Evolutionary conservation across 2,329 filamentous ascomycete genomes (phyloP).

Genomic region (Ophiostoma perfectum): DNA sequence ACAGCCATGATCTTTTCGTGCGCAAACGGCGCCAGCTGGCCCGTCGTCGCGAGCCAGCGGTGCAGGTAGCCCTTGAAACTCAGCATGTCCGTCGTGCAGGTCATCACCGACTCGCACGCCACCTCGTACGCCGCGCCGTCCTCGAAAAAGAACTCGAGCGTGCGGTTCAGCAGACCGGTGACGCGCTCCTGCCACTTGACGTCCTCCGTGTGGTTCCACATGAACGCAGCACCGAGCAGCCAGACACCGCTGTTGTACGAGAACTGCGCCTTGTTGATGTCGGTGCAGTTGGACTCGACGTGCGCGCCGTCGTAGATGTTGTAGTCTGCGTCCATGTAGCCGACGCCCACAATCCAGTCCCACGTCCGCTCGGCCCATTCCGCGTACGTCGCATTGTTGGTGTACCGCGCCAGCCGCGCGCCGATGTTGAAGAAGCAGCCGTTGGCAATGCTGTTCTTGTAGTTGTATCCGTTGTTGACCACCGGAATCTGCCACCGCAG

Average conservation of each 20-base stretch:
- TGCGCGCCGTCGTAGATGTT: constrained; percentile 56
- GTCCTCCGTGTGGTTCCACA: constrained; percentile 47
- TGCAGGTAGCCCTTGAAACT: constrained; percentile 54
- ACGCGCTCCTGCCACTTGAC: constrained; percentile 42
- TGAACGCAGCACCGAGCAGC: constrained; percentile 50
- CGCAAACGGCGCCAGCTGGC: constrained; percentile 47
- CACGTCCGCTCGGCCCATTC: constrained; percentile 52
- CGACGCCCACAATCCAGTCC: constrained; percentile 49
- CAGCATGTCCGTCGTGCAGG: constrained; percentile 54
- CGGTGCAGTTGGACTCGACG: constrained; percentile 46
- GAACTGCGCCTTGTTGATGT: constrained; percentile 49
- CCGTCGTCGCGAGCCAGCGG: constrained; percentile 46
- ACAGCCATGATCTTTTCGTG: constrained; percentile 40
- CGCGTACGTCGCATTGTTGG: constrained; percentile 50
- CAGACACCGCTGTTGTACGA: constrained; percentile 52
- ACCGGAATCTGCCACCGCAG: constrained; percentile 62
- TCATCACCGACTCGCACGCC: constrained; percentile 48
- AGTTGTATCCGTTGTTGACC: constrained; percentile 59
- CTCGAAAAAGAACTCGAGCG: constrained; percentile 44
- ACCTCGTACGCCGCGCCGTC: constrained; percentile 46
- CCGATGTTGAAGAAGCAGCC: constrained; percentile 47
- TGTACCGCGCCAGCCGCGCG: constrained; percentile 58
- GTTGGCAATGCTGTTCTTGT: constrained; percentile 52
- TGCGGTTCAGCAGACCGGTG: constrained; percentile 42
- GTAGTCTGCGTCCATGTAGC: constrained; percentile 50